These are phyloP conservation scores for Melocanna baccifera DNA, from an alignment of 176 grass and related monocot genomes.

Conservation along the genomic window DNA sequence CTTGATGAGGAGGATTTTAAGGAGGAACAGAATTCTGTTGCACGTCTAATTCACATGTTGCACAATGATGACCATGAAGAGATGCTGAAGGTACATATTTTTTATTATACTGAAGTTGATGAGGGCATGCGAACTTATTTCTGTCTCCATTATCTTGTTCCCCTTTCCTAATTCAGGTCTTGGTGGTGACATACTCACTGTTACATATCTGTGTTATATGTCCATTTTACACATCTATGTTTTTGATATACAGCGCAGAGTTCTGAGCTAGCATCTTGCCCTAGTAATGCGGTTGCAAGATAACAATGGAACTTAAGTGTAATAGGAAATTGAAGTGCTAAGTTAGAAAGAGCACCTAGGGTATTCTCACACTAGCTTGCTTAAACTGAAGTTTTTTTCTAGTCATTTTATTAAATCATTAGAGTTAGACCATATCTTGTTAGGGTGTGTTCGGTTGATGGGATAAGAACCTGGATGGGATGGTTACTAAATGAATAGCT, in stretches of 20 bases:
- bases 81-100: conserved; percentile 90
- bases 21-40: conserved; percentile 96
- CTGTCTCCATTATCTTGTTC: neutral
- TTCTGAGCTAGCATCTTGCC: neutral
- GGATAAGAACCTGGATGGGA: neutral
- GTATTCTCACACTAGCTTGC: conserved; percentile 3
- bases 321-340: neutral
- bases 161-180: neutral
- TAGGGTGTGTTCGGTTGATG: neutral
- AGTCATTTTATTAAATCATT: neutral
- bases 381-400: neutral
- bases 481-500: neutral
- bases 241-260: neutral
- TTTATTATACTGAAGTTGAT: conserved; percentile 25
- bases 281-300: neutral
- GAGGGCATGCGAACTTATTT: conserved; percentile 8
- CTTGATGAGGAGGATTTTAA: conserved; percentile 99
- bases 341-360: neutral
- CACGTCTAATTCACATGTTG: conserved; percentile 95
- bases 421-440: neutral
- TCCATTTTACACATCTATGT: neutral
- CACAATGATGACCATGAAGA: conserved; percentile 93
- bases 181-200: neutral
- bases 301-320: neutral
- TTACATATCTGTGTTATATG: neutral